phyloP scores from a whole-genome alignment of 768 basidiomycete species.

The Boletellus sp. region DNA sequence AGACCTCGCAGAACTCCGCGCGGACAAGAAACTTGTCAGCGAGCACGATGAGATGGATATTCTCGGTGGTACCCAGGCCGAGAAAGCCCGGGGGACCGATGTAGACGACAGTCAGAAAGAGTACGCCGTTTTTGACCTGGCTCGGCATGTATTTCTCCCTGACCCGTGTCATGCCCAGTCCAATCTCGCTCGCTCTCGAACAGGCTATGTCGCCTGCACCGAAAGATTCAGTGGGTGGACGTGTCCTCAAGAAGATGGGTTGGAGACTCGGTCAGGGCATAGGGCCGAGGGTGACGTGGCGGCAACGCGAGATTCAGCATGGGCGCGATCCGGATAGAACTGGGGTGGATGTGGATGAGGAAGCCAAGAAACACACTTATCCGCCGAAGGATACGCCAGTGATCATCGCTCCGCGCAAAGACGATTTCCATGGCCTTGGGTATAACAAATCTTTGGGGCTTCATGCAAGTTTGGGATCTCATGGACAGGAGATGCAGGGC shows the following conservation, averaged over 20 bases:
- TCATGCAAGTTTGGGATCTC: slow-evolving; percentile 51
- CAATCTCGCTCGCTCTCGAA: slow-evolving; percentile 59
- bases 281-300: slow-evolving; percentile 80
- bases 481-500: slow-evolving; percentile 17
- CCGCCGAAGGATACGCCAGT: slow-evolving; percentile 77
- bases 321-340: slow-evolving; percentile 39
- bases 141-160: neutral
- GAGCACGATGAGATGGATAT: slow-evolving; percentile 77
- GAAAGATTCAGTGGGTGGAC: slow-evolving; percentile 77
- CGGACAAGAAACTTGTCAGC: slow-evolving; percentile 70
- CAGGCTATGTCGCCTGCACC: slow-evolving; percentile 68
- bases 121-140: slow-evolving; percentile 9
- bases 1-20: slow-evolving; percentile 79
- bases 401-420: slow-evolving; percentile 61
- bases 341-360: slow-evolving; percentile 60
- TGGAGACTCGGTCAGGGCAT: slow-evolving; percentile 93
- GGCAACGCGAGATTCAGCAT: slow-evolving; percentile 72
- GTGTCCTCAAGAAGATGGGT: slow-evolving; percentile 91
- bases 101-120: slow-evolving; percentile 43
- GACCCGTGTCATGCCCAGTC: slow-evolving; percentile 37
- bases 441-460: slow-evolving; percentile 65
- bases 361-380: slow-evolving; percentile 83
- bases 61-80: slow-evolving; percentile 52
- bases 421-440: slow-evolving; percentile 78
- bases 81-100: slow-evolving; percentile 31